These are phyloP conservation scores for Aspergillus aculeatus DNA, from an alignment of 2,329 filamentous ascomycete species.

Conservation along the genomic window DNA sequence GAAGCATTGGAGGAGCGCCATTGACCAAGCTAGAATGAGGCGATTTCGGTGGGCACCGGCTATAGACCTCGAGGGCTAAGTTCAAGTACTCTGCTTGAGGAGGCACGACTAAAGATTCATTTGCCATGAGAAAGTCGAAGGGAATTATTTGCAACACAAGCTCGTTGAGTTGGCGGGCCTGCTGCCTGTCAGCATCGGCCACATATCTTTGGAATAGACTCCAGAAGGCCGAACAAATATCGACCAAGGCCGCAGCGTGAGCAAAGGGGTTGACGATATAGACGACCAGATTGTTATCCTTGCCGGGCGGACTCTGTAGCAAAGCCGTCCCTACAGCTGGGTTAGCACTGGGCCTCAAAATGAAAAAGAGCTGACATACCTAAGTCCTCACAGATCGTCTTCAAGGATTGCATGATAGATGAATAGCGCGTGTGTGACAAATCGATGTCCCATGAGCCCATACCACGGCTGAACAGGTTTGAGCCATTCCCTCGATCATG, in stretches of 20 bases:
- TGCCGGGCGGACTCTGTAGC: constrained; percentile 31
- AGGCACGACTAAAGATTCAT: constrained; percentile 53
- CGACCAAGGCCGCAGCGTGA: constrained; percentile 44
- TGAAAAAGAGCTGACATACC: constrained; percentile 28
- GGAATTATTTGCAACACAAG: constrained; percentile 60
- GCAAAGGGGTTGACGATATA: constrained; percentile 60
- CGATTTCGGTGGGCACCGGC: constrained; percentile 53
- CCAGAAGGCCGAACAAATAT: constrained; percentile 59
- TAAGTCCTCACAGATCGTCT: constrained; percentile 35
- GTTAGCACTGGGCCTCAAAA: not conserved
- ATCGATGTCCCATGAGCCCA: constrained; percentile 37
- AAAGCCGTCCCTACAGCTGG: constrained; percentile 37
- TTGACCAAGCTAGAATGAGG: constrained; percentile 39
- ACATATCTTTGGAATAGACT: constrained; percentile 56
- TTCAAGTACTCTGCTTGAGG: constrained; percentile 49
- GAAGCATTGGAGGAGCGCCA: constrained; percentile 53
- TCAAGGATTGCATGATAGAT: constrained; percentile 36
- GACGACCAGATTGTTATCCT: constrained; percentile 50
- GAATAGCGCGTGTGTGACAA: constrained; percentile 29
- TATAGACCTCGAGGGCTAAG: constrained; percentile 58
- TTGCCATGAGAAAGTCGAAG: constrained; percentile 53
- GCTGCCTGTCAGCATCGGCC: constrained; percentile 35
- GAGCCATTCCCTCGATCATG: constrained; percentile 47
- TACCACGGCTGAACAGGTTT: constrained; percentile 39
- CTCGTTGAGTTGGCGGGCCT: constrained; percentile 41